Conservation (phyloP, 495 filamentous ascomycete species). For the Aspergillus avenaceus region DNA sequence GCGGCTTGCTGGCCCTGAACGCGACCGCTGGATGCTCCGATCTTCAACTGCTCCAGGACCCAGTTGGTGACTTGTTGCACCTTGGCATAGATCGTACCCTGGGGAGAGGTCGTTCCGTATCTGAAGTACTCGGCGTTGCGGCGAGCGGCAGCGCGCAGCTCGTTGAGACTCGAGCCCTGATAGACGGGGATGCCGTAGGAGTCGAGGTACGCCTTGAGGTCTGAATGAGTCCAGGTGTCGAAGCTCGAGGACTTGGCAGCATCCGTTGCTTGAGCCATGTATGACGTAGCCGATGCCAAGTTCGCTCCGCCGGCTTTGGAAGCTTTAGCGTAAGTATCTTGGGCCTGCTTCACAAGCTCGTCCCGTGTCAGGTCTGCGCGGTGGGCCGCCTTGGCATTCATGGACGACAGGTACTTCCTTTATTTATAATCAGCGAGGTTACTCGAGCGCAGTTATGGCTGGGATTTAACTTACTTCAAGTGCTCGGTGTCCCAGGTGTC, state of each 20-base stretch:
- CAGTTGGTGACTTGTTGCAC: slow-evolving; percentile 57
- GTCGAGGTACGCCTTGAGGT: slow-evolving; percentile 78
- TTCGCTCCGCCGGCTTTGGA: slow-evolving; percentile 62
- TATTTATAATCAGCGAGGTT: slow-evolving; percentile 13
- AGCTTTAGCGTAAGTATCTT: slow-evolving; percentile 65
- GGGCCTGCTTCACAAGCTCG: slow-evolving; percentile 66
- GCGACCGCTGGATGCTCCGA: slow-evolving; percentile 61
- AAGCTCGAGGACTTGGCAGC: slow-evolving; percentile 66
- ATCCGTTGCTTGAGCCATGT: slow-evolving; percentile 64
- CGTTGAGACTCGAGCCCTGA: slow-evolving; percentile 63
- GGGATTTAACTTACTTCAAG: slow-evolving; percentile 50
- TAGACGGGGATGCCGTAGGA: slow-evolving; percentile 72
- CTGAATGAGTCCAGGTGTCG: slow-evolving; percentile 76
- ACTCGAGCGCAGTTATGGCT: slow-evolving; percentile 3
- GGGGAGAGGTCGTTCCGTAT: slow-evolving; percentile 67
- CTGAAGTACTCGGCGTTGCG: slow-evolving; percentile 72
- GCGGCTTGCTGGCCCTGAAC: slow-evolving; percentile 52
- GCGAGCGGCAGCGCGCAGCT: slow-evolving; percentile 63
- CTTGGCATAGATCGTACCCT: slow-evolving; percentile 61
- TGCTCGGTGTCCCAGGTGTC: slow-evolving; percentile 78
- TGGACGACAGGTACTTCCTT: slow-evolving; percentile 62
- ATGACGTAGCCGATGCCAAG: slow-evolving; percentile 72
- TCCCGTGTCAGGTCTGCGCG: slow-evolving; percentile 65
- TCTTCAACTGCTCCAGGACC: slow-evolving; percentile 54
- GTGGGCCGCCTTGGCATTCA: slow-evolving; percentile 65